These are phyloP conservation scores for Fraxinus paxiana DNA, from an alignment of 305 asterid species.

Conservation along the genomic window DNA sequence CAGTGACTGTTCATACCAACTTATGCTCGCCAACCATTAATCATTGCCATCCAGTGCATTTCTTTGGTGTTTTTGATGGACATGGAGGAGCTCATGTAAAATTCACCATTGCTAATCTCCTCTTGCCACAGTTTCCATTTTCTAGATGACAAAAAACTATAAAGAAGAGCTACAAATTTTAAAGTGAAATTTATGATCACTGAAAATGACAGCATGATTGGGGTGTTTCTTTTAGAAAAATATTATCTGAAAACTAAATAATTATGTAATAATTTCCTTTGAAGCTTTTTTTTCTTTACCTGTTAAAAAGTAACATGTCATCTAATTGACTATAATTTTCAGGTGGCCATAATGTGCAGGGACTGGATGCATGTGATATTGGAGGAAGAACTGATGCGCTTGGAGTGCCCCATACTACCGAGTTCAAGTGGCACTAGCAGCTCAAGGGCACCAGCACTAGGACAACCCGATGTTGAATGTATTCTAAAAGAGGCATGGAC, in stretches of 20 bases:
- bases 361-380: conserved; percentile 39
- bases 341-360: conserved; percentile 44
- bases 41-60: conserved; percentile 31
- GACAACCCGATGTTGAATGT: conserved; percentile 1
- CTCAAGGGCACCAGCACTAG: background rate
- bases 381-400: conserved; percentile 36
- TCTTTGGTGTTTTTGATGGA: conserved; percentile 46
- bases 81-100: conserved; percentile 49
- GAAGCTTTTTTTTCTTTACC: background rate
- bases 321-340: background rate
- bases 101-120: background rate
- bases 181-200: background rate
- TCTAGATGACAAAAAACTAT: background rate
- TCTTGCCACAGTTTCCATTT: background rate
- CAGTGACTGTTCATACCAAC: conserved; percentile 16
- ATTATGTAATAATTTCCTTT: background rate
- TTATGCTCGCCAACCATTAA: conserved; percentile 38
- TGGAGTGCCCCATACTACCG: background rate
- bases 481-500: conserved; percentile 32
- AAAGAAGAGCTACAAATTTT: background rate
- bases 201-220: background rate
- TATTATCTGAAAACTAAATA: background rate
- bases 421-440: conserved; percentile 1
- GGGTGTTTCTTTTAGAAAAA: background rate
- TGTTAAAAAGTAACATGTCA: background rate